Conservation (phyloP, 371 early-diverging fungal species). For the Circinella umbellata region DNA sequence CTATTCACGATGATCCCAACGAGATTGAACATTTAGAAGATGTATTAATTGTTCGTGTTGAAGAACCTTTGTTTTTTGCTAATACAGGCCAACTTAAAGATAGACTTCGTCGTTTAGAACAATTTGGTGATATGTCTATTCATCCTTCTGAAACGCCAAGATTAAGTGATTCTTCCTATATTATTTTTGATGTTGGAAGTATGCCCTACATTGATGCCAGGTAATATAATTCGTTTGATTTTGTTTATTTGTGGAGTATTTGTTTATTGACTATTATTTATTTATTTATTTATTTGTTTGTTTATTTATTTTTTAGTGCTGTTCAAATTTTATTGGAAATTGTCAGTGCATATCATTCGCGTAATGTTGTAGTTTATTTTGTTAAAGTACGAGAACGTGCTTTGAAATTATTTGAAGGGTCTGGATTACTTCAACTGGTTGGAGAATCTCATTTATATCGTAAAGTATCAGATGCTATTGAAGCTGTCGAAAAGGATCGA, state of each 20-base stretch:
- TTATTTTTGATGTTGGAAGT: slow-evolving; percentile 88
- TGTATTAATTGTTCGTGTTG: slow-evolving; percentile 86
- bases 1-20: slow-evolving; percentile 67
- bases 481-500: slow-evolving; percentile 53
- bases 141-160: slow-evolving; percentile 83
- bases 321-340: slow-evolving; percentile 85
- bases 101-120: slow-evolving; percentile 86
- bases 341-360: slow-evolving; percentile 77
- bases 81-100: slow-evolving; percentile 93
- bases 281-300: slow-evolving; percentile 3
- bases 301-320: slow-evolving; percentile 57
- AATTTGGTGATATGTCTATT: slow-evolving; percentile 88
- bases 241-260: background rate
- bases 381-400: slow-evolving; percentile 77
- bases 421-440: slow-evolving; percentile 67
- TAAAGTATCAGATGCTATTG: slow-evolving; percentile 68
- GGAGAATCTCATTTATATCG: slow-evolving; percentile 68
- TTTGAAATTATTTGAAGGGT: slow-evolving; percentile 65
- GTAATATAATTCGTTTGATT: slow-evolving; percentile 27
- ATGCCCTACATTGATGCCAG: slow-evolving; percentile 91
- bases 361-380: slow-evolving; percentile 82
- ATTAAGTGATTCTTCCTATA: slow-evolving; percentile 66
- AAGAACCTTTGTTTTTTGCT: slow-evolving; percentile 93
- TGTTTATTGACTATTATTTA: background rate
- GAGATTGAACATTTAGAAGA: slow-evolving; percentile 79